A percentile compares a stretch with the other conserved stretches of the same genome.
Conservation (phyloP, 2,329 filamentous ascomycete species). For the Calonectria pseudoreteaudii region DNA sequence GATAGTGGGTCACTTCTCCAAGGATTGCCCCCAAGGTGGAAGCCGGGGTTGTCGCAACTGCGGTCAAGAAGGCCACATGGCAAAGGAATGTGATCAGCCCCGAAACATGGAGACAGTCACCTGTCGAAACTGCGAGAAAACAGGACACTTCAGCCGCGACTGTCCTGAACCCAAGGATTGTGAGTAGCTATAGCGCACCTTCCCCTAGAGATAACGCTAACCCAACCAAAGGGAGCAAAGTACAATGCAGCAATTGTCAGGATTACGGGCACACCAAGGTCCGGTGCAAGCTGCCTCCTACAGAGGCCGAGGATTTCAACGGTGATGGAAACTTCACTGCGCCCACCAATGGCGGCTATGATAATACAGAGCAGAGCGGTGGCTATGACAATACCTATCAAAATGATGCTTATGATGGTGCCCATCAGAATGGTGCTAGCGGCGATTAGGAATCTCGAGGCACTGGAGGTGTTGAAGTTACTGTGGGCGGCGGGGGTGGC, state of each 20-base stretch:
- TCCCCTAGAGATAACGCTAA: slow-evolving; percentile 27
- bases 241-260: slow-evolving; percentile 53
- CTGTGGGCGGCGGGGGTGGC: neutral
- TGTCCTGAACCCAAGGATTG: slow-evolving; percentile 67
- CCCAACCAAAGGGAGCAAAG: slow-evolving; percentile 50
- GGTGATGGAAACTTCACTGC: slow-evolving; percentile 25
- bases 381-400: slow-evolving; percentile 1
- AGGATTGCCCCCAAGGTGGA: slow-evolving; percentile 73
- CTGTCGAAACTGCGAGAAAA: slow-evolving; percentile 71
- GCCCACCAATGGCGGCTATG: slow-evolving; percentile 22
- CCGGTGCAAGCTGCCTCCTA: slow-evolving; percentile 49
- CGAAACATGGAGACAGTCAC: slow-evolving; percentile 59
- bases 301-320: slow-evolving; percentile 26
- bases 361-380: neutral
- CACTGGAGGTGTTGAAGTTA: neutral
- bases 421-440: slow-evolving; percentile 13
- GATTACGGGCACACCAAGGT: slow-evolving; percentile 55
- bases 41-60: slow-evolving; percentile 71
- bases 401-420: slow-evolving; percentile 16
- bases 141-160: slow-evolving; percentile 72
- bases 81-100: slow-evolving; percentile 62
- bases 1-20: slow-evolving; percentile 70
- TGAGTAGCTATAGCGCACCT: slow-evolving; percentile 35
- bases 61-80: slow-evolving; percentile 70
- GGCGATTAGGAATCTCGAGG: slow-evolving; percentile 23